A percentile compares a stretch with the other conserved stretches of the same genome.
Conservation (phyloP, 2,329 filamentous ascomycete species). For the Apiospora koreana region DNA sequence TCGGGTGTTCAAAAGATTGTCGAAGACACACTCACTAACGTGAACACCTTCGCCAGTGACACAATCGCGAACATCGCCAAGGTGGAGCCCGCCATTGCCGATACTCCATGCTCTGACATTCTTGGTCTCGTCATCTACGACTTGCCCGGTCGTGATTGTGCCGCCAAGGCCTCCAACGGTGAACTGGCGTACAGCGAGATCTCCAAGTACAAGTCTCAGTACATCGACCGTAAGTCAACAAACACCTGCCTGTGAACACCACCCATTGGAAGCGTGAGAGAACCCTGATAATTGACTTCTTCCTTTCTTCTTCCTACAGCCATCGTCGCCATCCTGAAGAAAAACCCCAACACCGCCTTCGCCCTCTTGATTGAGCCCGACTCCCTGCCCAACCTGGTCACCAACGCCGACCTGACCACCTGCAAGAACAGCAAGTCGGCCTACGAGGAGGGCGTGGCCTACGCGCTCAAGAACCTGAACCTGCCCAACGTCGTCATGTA, state of each 20-base stretch:
- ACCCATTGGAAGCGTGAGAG: neutral
- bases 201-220: constrained; percentile 52
- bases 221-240: constrained; percentile 47
- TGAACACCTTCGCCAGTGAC: constrained; percentile 33
- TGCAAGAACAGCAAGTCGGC: constrained; percentile 49
- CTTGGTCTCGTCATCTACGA: constrained; percentile 57
- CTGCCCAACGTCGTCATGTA: constrained; percentile 61
- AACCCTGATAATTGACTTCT: neutral
- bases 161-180: constrained; percentile 61
- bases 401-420: constrained; percentile 53
- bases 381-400: constrained; percentile 60
- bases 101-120: constrained; percentile 43
- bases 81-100: constrained; percentile 49
- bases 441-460: constrained; percentile 51
- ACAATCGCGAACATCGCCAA: constrained; percentile 51
- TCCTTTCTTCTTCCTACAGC: constrained; percentile 19
- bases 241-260: neutral
- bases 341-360: constrained; percentile 47
- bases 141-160: constrained; percentile 61
- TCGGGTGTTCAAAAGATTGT: neutral
- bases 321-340: constrained; percentile 45
- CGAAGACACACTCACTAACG: neutral
- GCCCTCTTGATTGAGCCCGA: constrained; percentile 56
- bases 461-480: constrained; percentile 51
- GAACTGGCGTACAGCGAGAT: constrained; percentile 54